Conservation (phyloP, 495 filamentous ascomycete species). For the Penicillium samsonianum region DNA sequence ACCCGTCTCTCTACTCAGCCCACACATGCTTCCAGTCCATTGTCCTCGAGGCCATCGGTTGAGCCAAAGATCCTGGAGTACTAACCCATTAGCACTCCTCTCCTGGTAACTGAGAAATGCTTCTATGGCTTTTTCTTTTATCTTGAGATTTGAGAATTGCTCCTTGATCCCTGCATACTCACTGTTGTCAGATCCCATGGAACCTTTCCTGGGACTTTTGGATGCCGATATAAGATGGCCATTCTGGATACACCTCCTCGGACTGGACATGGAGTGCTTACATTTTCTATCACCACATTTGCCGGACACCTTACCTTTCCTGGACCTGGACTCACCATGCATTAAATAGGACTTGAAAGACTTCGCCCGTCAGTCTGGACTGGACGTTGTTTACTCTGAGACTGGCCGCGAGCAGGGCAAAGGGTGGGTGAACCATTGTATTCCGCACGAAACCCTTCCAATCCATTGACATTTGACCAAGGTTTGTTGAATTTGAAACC, state of each 20-base stretch:
- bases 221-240: slow-evolving; percentile 5
- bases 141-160: slow-evolving; percentile 1
- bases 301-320: slow-evolving; percentile 34
- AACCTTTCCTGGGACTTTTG: slow-evolving; percentile 7
- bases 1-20: slow-evolving; percentile 15
- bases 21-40: slow-evolving; percentile 17
- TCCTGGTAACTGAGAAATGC: neutral
- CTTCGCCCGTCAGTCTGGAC: slow-evolving; percentile 93
- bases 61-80: slow-evolving; percentile 16
- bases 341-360: slow-evolving; percentile 92
- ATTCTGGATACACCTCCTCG: slow-evolving; percentile 15
- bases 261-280: slow-evolving; percentile 26
- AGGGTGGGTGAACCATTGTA: slow-evolving; percentile 65
- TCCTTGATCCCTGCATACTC: neutral
- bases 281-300: slow-evolving; percentile 20
- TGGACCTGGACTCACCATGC: slow-evolving; percentile 47
- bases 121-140: neutral
- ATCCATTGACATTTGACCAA: slow-evolving; percentile 45
- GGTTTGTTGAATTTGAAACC: slow-evolving; percentile 98
- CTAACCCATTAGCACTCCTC: slow-evolving; percentile 1
- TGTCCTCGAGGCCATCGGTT: slow-evolving; percentile 10
- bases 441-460: slow-evolving; percentile 12
- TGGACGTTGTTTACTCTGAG: slow-evolving; percentile 98
- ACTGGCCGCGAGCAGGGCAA: slow-evolving; percentile 89
- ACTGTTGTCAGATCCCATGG: neutral